Evolutionary conservation across 805 yeast genomes (phyloP), one percentile per base, ranked within the genome.

Genomic region (Jamesozyma piceae): DNA sequence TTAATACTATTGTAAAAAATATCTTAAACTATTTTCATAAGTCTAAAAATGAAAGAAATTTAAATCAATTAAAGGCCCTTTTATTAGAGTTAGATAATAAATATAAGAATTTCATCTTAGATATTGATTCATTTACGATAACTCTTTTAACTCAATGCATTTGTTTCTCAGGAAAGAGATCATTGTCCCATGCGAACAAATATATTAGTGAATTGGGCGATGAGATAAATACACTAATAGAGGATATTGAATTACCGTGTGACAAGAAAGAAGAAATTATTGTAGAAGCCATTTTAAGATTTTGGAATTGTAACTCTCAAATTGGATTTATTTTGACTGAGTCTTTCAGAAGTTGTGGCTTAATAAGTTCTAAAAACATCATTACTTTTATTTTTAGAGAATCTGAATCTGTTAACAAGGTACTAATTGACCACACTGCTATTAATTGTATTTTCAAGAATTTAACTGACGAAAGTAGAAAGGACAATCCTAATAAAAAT

Each of bases 91-190:
- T 66, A 17, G 57, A 53, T 32, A 50, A 45, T 8, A 51, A 45
- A 47, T 34, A 39, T 33, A 44, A 43, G 1, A 50, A 18, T 49
- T 55, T 39, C 51, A 70, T 65, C 19, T 57, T 54, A 3, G 57
- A 65, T 32, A 47, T 65, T 28, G 66, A 66, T 24, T 58, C 61
- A 49, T 68, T 80, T 42, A 59, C 78, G 26, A 67, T 82, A 18
- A 75, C 80, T 19, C 63, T 83, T 9, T 63, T 86, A 14, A 71
- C 80, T 53, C 89, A 85, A 52, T 69, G 82, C 0, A 69, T 85
- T 41, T 82, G 90, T 37, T 78, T 78, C 50, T 78, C 86, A 42
- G 96, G 97, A 2, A 80, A 84, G 37, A 74, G 96, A 54, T 88
- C 97, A 0, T 72, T 88, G 27, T 84, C 89, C 0, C 86, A 81